Conservation (phyloP, 2,329 filamentous ascomycete genomes). For the Helotiales sp. region DNA sequence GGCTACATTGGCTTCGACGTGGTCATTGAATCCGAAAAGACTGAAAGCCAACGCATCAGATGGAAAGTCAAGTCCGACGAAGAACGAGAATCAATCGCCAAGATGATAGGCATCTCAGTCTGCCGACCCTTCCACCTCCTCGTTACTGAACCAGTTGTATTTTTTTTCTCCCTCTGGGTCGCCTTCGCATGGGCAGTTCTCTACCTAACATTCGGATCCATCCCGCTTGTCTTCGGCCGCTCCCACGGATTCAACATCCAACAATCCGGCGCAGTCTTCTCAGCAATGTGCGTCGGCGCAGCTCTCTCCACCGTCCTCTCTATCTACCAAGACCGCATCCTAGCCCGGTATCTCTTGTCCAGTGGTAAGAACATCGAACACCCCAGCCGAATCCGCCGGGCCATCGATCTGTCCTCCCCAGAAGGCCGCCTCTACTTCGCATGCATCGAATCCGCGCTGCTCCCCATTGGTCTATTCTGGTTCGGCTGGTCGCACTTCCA, state of each 20-base stretch:
- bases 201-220: constrained; percentile 81
- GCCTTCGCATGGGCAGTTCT: constrained; percentile 89
- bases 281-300: constrained; percentile 70
- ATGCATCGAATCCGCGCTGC: constrained; percentile 74
- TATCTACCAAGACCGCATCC: constrained; percentile 73
- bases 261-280: constrained; percentile 74
- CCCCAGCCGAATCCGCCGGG: constrained; percentile 26
- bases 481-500: constrained; percentile 71
- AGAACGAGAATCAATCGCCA: constrained; percentile 67
- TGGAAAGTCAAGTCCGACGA: constrained; percentile 84
- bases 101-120: constrained; percentile 76
- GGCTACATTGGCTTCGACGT: constrained; percentile 59
- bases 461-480: constrained; percentile 81
- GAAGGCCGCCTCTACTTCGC: constrained; percentile 85
- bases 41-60: constrained; percentile 62
- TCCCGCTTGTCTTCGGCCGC: constrained; percentile 76
- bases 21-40: constrained; percentile 34
- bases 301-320: constrained; percentile 70
- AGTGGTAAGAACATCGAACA: constrained; percentile 27
- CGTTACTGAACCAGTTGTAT: constrained; percentile 77
- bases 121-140: constrained; percentile 80
- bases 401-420: constrained; percentile 54
- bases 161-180: constrained; percentile 89
- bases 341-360: constrained; percentile 51
- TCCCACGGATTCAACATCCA: constrained; percentile 71